Evolutionary conservation across 108 stramenopile species (phyloP), one percentile per base, ranked within the genome.

Genomic region (Aurantiochytrium sp.): DNA sequence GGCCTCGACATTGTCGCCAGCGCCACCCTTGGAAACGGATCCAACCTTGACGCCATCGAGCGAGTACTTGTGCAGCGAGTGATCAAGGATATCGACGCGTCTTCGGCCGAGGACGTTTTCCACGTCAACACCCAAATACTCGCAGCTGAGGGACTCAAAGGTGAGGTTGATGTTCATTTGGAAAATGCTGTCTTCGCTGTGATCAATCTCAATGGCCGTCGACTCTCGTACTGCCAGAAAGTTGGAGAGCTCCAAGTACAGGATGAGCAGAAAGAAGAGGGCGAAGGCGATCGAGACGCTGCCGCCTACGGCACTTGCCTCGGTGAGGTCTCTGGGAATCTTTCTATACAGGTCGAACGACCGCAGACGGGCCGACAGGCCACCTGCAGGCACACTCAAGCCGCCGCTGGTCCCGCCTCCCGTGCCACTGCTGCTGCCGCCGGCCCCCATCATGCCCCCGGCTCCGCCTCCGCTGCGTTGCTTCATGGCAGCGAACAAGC

Each of bases 151-250:
- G 4, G 45, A 53, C 45, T 83, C 10, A 45, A 83, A 83, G 16
- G 76, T 83, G 10, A 83, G 45, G 76, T 83, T 83, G 51, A 83
- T 53, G 76, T 83, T 83, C 49, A 83, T 83, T 45, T 83, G 49
- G 49, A 83, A 83, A 1, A 83, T 83, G 51, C 76, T 53, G 76
- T 83, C 76, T 23, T 83, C 59, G 42, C 25, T 43, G 29, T 59
- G 35, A 44, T 88, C 87, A 5, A 88, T 43, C 35, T 88, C 87
- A 28, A 88, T 88, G 16, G 25, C 23, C 42, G 59, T 88, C 18
- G 29, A 4, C 43, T 59, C 58, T 4, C 35, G 29, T 4, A 35
- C 44, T 0, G 58, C 12, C 25, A 88, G 19, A 58, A 87, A 87
- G 60, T 29, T 35, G 35, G 29, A 35, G 16, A 60, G 19, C 60